Evolutionary conservation across 2,329 filamentous ascomycete genomes (phyloP).

Genomic region (Trichoderma cornu-damae): DNA sequence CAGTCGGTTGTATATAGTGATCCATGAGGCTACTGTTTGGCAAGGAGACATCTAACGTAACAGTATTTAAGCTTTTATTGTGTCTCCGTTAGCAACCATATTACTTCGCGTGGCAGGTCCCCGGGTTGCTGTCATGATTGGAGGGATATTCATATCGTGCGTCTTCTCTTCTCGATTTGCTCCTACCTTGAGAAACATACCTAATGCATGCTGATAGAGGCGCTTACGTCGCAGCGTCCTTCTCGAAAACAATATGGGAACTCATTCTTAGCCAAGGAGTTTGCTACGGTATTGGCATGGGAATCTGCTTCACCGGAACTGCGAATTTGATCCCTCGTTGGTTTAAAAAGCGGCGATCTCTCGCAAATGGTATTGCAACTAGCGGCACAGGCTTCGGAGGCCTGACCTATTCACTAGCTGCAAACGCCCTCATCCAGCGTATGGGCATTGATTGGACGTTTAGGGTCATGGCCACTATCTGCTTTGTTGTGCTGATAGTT

Average conservation of each 20-base stretch:
- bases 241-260: slow-evolving; percentile 62
- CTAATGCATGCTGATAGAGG: background rate
- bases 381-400: slow-evolving; percentile 70
- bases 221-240: slow-evolving; percentile 57
- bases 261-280: slow-evolving; percentile 70
- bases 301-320: slow-evolving; percentile 66
- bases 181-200: too few species aligned
- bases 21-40: slow-evolving; percentile 55
- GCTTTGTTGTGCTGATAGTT: slow-evolving; percentile 58
- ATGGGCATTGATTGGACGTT: slow-evolving; percentile 64
- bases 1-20: slow-evolving; percentile 51
- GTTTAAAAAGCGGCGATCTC: slow-evolving; percentile 64
- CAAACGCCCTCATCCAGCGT: slow-evolving; percentile 63
- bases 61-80: slow-evolving; percentile 34
- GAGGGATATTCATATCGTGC: slow-evolving; percentile 8
- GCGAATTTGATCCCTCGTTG: slow-evolving; percentile 67
- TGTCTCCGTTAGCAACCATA: background rate
- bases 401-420: slow-evolving; percentile 60
- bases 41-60: slow-evolving; percentile 54
- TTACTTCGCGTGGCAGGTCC: background rate
- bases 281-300: slow-evolving; percentile 71
- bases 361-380: slow-evolving; percentile 64
- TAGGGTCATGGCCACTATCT: slow-evolving; percentile 58
- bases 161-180: background rate
- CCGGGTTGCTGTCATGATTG: background rate